Percentiles rank a stretch among this genome's conserved stretches.
Evolutionary conservation across 2,329 filamentous ascomycete genomes (phyloP).

Genomic region (Didymella pomorum): DNA sequence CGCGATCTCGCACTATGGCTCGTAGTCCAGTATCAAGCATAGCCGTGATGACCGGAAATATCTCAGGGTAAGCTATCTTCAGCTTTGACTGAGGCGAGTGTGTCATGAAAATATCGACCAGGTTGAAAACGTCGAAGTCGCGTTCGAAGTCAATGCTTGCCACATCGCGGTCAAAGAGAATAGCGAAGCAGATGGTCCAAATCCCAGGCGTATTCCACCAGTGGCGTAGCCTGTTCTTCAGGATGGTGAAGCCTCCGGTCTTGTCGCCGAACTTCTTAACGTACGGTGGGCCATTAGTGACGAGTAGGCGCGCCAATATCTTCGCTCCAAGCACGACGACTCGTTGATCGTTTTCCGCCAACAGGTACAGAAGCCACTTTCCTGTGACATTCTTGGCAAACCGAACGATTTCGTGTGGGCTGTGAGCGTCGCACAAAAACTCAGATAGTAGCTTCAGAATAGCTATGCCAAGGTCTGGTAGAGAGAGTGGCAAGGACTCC

Average conservation of each 20-base stretch:
- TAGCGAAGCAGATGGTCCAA: conserved; percentile 88
- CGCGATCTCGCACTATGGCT: conserved; percentile 47
- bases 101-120: conserved; percentile 74
- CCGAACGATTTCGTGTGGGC: conserved; percentile 75
- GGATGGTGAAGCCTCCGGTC: conserved; percentile 85
- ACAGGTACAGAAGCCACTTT: conserved; percentile 93
- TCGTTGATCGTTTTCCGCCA: conserved; percentile 85
- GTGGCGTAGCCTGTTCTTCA: conserved; percentile 80
- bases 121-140: conserved; percentile 75
- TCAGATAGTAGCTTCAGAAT: conserved; percentile 80
- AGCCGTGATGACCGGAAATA: conserved; percentile 78
- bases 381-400: conserved; percentile 96
- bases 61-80: conserved; percentile 78
- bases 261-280: conserved; percentile 86
- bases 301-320: conserved; percentile 82
- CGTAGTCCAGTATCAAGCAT: conserved; percentile 90
- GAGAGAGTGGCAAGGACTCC: conserved; percentile 54
- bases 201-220: conserved; percentile 89
- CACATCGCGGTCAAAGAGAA: conserved; percentile 86
- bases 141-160: conserved; percentile 75
- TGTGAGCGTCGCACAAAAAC: conserved; percentile 77
- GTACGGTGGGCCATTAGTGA: conserved; percentile 82
- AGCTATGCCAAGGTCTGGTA: conserved; percentile 75
- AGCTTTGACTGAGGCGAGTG: conserved; percentile 54
- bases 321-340: conserved; percentile 82